Evolutionary conservation across 768 basidiomycete species (phyloP).

Genomic region (Lactarius deliciosus): DNA sequence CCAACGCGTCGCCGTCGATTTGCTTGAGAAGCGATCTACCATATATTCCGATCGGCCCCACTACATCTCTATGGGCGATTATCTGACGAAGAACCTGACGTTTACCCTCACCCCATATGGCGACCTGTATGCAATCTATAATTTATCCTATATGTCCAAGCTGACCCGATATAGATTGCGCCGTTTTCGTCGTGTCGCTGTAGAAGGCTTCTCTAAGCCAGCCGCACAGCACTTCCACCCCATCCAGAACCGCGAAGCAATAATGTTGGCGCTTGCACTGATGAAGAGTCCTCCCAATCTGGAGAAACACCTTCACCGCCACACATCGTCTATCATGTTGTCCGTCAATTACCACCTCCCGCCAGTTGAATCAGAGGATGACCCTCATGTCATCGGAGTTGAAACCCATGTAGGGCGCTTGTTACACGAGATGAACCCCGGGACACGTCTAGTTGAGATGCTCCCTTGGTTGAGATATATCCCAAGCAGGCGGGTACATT

Average conservation of each 20-base stretch:
- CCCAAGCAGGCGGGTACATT: not conserved
- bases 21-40: not conserved
- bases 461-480: slow-evolving; percentile 2
- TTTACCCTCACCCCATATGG: not conserved
- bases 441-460: not conserved
- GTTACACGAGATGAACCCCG: not conserved
- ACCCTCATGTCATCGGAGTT: not conserved
- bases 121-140: not conserved
- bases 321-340: not conserved
- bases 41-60: not conserved
- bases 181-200: not conserved
- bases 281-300: not conserved
- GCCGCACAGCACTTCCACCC: not conserved
- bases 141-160: not conserved
- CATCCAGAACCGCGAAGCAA: not conserved
- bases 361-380: not conserved
- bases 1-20: not conserved
- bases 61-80: not conserved
- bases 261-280: not conserved
- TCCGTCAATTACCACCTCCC: slow-evolving; percentile 3
- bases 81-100: not conserved
- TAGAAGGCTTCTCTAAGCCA: not conserved
- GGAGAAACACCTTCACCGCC: not conserved
- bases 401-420: not conserved
- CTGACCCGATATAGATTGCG: not conserved